Percentiles rank a stretch among this genome's conserved stretches.
Evolutionary conservation across 805 yeast genomes (phyloP).

Genomic region (Scheffersomyces lignosus): DNA sequence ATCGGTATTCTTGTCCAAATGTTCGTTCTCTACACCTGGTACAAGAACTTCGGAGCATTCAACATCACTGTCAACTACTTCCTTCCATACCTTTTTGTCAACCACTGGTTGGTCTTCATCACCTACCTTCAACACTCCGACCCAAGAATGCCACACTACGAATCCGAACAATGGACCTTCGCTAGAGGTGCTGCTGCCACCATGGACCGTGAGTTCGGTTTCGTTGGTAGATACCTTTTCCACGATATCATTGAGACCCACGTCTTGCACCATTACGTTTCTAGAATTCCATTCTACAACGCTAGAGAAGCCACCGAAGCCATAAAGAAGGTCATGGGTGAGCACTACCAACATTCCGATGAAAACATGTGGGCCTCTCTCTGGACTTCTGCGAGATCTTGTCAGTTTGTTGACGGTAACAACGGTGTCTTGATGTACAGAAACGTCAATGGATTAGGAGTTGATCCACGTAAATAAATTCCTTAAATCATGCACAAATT

Average conservation of each 20-base stretch:
- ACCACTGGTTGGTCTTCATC: conserved; percentile 66
- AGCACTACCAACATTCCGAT: conserved; percentile 48
- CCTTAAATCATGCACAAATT: too few species aligned
- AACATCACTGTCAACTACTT: conserved; percentile 56
- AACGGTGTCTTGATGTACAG: conserved; percentile 68
- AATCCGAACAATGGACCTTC: conserved; percentile 56
- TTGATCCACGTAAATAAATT: conserved; percentile 10
- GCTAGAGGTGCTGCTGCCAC: conserved; percentile 70
- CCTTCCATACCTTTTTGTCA: conserved; percentile 58
- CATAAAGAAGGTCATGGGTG: conserved; percentile 53
- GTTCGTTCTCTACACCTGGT: conserved; percentile 53
- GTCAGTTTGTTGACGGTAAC: conserved; percentile 71
- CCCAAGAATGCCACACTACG: conserved; percentile 59
- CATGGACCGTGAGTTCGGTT: conserved; percentile 61
- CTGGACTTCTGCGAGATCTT: conserved; percentile 59
- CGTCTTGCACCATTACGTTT: conserved; percentile 55
- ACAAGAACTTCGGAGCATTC: conserved; percentile 47
- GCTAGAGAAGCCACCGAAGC: conserved; percentile 55
- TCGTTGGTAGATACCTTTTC: conserved; percentile 56
- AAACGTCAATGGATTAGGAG: conserved; percentile 48
- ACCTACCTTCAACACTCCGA: conserved; percentile 65
- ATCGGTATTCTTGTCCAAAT: conserved; percentile 50
- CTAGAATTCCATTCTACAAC: conserved; percentile 56
- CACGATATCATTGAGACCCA: conserved; percentile 62
- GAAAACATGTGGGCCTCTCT: conserved; percentile 59